Evolutionary conservation across 2,329 filamentous ascomycete species (phyloP), one percentile per base, ranked within the genome.

Genomic region (Penicillium nordicum): DNA sequence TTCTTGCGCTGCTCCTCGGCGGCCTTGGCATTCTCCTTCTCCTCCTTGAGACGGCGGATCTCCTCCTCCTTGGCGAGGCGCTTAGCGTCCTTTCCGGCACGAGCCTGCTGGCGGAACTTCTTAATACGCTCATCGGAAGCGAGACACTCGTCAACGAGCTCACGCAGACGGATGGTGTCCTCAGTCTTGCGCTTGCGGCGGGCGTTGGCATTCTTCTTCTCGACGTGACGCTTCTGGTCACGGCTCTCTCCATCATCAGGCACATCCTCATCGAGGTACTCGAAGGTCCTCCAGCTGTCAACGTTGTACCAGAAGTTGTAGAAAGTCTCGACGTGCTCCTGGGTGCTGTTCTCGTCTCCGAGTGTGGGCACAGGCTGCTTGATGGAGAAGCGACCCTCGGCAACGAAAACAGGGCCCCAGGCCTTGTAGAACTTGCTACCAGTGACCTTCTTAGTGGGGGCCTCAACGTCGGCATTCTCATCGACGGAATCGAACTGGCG

Each of bases 301-400:
- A 99, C 96, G 83, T 93, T 95, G 83, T 97, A 99, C 88, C 90
- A 99, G 82, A 97, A 99, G 84, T 99, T 96, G 85, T 99, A 99
- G 78, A 99, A 99, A 52, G 82, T 81, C 72, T 97, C 92, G 45
- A 99, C 94, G 9, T 96, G 88, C 72, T 95, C 90, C 78, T 92
- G 90, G 68, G 85, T 85, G 71, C 89, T 88, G 64, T 95, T 88
- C 63, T 90, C 90, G 71, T 90, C 84, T 61, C 94, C 94, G 57
- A 99, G 87, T 67, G 83, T 79, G 6, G 94, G 95, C 3, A 97
- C 94, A 7, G 93, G 93, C 73, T 96, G 90, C 59, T 77, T 82
- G 77, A 92, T 94, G 76, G 90, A 95, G 85, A 99, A 99, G 62
- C 94, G 91, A 12, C 80, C 89, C 79, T 99, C 94, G 40, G 91